Percentiles rank a stretch among this genome's conserved stretches.
phyloP scores from a whole-genome alignment of 164 flowering plant species.

The Umbilicus rupestris region DNA sequence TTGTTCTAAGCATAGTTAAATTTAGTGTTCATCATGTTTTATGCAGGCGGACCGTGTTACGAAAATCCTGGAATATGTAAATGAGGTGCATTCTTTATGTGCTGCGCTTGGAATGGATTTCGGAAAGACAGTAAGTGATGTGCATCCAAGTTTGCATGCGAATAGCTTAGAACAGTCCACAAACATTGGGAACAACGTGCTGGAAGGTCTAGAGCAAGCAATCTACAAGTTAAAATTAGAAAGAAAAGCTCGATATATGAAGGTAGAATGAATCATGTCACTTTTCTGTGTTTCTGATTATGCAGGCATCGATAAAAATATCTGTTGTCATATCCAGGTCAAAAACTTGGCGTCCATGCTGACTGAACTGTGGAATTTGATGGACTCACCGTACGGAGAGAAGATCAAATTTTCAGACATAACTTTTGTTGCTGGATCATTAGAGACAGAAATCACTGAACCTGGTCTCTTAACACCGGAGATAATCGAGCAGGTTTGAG shows the following conservation, averaged over 20 bases:
- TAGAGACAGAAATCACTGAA: conserved; percentile 50
- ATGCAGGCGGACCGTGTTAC: conserved; percentile 80
- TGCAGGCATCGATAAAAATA: background rate
- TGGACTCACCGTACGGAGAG: conserved; percentile 71
- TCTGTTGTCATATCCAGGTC: conserved; percentile 35
- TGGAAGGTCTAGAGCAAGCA: conserved; percentile 63
- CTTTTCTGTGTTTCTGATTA: background rate
- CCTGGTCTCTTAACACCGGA: conserved; percentile 62
- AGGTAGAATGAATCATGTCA: conserved; percentile 32
- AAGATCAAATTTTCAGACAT: conserved; percentile 32
- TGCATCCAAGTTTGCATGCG: conserved; percentile 76
- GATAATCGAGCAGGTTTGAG: conserved; percentile 61
- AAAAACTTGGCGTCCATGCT: conserved; percentile 47
- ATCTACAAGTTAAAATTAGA: conserved; percentile 53
- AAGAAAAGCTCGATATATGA: conserved; percentile 51
- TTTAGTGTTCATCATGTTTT: background rate
- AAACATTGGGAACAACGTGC: conserved; percentile 60
- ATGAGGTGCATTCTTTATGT: conserved; percentile 80
- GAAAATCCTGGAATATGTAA: conserved; percentile 64
- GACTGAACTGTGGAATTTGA: conserved; percentile 77
- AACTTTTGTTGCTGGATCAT: conserved; percentile 28
- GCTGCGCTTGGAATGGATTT: conserved; percentile 76
- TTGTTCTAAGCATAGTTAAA: background rate
- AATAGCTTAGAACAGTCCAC: conserved; percentile 43
- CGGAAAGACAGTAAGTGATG: conserved; percentile 69